Conservation (phyloP, 2,329 filamentous ascomycete species). For the Chrysosporium keratinophilum region DNA sequence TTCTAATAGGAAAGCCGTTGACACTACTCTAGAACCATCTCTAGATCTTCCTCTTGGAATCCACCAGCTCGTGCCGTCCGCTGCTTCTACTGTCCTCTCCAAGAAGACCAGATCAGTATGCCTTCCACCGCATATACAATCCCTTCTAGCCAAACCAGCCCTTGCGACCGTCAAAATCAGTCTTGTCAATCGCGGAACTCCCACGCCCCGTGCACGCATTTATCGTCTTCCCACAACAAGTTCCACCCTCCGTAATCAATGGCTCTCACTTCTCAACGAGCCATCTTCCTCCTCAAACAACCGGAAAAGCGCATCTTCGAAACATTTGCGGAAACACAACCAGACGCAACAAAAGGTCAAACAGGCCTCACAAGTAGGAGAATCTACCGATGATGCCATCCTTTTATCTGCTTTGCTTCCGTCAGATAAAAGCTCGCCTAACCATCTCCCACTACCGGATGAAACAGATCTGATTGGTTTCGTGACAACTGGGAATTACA, state of each 20-base stretch:
- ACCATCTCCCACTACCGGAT: constrained; percentile 51
- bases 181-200: constrained; percentile 60
- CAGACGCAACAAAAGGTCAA: constrained; percentile 5
- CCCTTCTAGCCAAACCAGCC: constrained; percentile 21
- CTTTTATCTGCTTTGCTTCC: constrained; percentile 39
- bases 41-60: constrained; percentile 24
- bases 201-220: constrained; percentile 62
- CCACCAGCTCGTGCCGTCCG: constrained; percentile 33
- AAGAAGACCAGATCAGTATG: constrained; percentile 18
- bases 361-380: constrained; percentile 11
- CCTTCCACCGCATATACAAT: constrained; percentile 13
- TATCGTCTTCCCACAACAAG: constrained; percentile 64
- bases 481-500: constrained; percentile 77
- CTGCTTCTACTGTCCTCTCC: constrained; percentile 30
- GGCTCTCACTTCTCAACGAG: constrained; percentile 44
- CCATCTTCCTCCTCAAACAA: background rate
- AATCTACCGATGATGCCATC: constrained; percentile 22
- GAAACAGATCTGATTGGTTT: constrained; percentile 76
- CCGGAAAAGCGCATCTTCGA: constrained; percentile 11
- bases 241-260: constrained; percentile 52
- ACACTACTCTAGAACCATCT: constrained; percentile 11
- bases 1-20: background rate
- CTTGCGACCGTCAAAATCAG: constrained; percentile 56
- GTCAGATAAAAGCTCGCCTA: constrained; percentile 30
- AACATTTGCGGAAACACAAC: constrained; percentile 17